A percentile compares a stretch with the other conserved stretches of the same genome.
Conservation (phyloP, 306 rosid genomes). For the Vicia faba region DNA sequence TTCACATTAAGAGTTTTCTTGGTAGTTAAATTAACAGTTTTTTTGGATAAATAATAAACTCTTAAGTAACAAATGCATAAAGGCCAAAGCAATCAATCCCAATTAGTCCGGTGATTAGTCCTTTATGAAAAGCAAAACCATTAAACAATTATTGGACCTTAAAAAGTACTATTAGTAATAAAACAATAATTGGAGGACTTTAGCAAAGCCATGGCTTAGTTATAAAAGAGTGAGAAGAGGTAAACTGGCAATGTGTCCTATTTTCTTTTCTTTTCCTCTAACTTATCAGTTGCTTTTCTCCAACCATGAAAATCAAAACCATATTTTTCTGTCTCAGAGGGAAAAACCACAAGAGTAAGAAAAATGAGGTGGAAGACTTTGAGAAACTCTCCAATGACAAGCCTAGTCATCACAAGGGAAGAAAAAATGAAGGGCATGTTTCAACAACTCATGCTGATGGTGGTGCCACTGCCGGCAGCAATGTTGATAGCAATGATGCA, state of each 20-base stretch:
- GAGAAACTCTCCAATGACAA: constrained; percentile 41
- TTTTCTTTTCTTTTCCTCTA: neutral
- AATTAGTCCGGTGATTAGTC: constrained; percentile 6
- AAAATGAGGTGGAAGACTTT: constrained; percentile 34
- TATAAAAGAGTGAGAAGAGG: constrained; percentile 1
- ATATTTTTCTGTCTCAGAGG: constrained; percentile 60
- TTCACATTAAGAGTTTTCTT: too few relatives aligned
- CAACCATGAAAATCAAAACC: constrained; percentile 54
- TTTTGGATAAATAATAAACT: too few relatives aligned
- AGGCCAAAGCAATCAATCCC: constrained; percentile 38
- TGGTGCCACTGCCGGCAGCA: constrained; percentile 29
- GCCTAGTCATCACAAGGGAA: constrained; percentile 26
- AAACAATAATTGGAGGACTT: constrained; percentile 16
- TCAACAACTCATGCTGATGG: constrained; percentile 27
- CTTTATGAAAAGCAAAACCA: constrained; percentile 34
- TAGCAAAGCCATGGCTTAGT: constrained; percentile 20
- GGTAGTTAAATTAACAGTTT: neutral
- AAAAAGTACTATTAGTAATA: too few relatives aligned
- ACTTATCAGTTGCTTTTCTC: neutral
- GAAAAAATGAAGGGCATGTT: constrained; percentile 35
- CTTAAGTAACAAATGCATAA: neutral
- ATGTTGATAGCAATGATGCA: constrained; percentile 35
- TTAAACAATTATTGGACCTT: neutral
- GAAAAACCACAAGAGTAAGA: constrained; percentile 37
- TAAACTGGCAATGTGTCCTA: constrained; percentile 17